phyloP scores from a whole-genome alignment of 2,329 filamentous ascomycete genomes.

The Trichoderma citrinoviride region DNA sequence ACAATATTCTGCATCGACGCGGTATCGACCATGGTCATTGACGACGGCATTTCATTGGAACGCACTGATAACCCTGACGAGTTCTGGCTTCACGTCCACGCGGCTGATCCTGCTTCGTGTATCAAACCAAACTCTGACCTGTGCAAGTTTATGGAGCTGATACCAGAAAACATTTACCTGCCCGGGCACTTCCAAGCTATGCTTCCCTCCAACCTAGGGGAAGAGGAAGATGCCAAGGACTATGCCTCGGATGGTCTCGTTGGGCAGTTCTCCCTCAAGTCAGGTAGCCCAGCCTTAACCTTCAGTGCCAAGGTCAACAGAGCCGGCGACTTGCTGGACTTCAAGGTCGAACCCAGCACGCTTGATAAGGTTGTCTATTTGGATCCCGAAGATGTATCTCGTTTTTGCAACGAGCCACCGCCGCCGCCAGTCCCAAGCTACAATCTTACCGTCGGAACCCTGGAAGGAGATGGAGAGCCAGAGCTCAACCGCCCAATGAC shows the following conservation, averaged over 20 bases:
- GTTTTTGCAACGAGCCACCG: constrained; percentile 40
- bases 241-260: constrained; percentile 41
- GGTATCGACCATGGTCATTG: constrained; percentile 64
- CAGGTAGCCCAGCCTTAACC: constrained; percentile 54
- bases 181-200: constrained; percentile 58
- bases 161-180: constrained; percentile 59
- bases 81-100: constrained; percentile 75
- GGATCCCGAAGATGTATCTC: constrained; percentile 50
- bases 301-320: constrained; percentile 59
- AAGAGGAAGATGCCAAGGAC: constrained; percentile 31
- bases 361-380: constrained; percentile 58
- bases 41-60: constrained; percentile 76
- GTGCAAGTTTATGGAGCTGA: constrained; percentile 58
- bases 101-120: constrained; percentile 73
- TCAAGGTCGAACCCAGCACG: constrained; percentile 52
- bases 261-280: constrained; percentile 54
- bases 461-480: constrained; percentile 21
- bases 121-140: constrained; percentile 59
- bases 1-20: constrained; percentile 73
- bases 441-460: constrained; percentile 34
- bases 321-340: constrained; percentile 52
- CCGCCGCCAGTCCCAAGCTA: constrained; percentile 26
- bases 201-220: constrained; percentile 45
- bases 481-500: constrained; percentile 44
- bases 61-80: constrained; percentile 49